Percentiles rank a stretch among this genome's conserved stretches.
Evolutionary conservation across 1,284 basidiomycete genomes (phyloP).

Genomic region (Tilletia indica): DNA sequence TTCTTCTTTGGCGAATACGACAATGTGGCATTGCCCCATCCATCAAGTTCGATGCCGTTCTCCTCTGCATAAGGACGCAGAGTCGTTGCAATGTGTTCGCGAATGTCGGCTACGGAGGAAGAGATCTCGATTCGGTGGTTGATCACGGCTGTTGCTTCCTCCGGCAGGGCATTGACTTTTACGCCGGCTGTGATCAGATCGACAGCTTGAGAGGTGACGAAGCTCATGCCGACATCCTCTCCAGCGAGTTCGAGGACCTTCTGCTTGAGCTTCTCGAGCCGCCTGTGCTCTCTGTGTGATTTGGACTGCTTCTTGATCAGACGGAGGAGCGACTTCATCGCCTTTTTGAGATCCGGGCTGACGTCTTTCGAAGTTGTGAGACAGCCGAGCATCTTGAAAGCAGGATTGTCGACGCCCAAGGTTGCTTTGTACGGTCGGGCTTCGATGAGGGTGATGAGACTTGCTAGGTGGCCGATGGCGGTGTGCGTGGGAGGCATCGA

Average conservation of each 20-base stretch:
- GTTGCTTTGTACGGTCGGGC: constrained; percentile 59
- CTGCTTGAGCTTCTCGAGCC: neutral
- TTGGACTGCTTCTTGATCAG: constrained; percentile 57
- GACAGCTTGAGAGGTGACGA: constrained; percentile 70
- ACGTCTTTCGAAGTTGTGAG: constrained; percentile 62
- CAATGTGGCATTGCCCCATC: constrained; percentile 59
- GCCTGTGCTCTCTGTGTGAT: neutral
- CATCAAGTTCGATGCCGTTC: constrained; percentile 63
- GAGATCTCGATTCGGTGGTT: constrained; percentile 66
- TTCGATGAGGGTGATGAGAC: constrained; percentile 64
- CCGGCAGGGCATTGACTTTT: constrained; percentile 67
- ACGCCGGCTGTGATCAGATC: constrained; percentile 69
- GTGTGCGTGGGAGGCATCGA: constrained; percentile 64
- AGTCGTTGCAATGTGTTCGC: constrained; percentile 59
- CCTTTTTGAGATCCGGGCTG: constrained; percentile 57
- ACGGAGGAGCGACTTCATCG: constrained; percentile 56
- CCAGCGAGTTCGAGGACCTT: constrained; percentile 18
- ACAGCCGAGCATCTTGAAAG: constrained; percentile 60
- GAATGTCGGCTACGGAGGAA: constrained; percentile 60
- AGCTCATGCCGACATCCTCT: constrained; percentile 20
- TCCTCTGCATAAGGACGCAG: constrained; percentile 59
- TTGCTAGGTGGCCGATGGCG: constrained; percentile 67
- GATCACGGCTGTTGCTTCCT: constrained; percentile 62
- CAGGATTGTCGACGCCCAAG: constrained; percentile 56
- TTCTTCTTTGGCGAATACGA: neutral